Percentiles rank a stretch among this genome's conserved stretches.
phyloP scores from a whole-genome alignment of 441 rosid genomes.

The Pelargonium myrrhifolium region DNA sequence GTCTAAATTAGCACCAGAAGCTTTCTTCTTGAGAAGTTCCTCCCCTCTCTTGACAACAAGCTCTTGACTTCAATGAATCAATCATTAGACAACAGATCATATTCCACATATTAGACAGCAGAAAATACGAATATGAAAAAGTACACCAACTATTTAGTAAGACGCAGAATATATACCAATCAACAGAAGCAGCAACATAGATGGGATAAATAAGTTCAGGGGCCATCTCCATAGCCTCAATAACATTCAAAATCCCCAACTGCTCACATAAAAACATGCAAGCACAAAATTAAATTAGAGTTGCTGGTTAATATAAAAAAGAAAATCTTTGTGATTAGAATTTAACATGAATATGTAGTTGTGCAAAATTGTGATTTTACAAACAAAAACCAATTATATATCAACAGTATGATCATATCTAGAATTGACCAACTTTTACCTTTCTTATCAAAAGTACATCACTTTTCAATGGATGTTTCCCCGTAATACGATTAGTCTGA shows the following conservation, averaged over 20 bases:
- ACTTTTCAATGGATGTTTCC: constrained; percentile 60
- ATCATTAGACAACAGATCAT: constrained; percentile 27
- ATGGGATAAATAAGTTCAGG: constrained; percentile 77
- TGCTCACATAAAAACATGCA: constrained; percentile 24
- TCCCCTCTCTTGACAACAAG: constrained; percentile 82
- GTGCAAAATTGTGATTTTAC: not conserved
- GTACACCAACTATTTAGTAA: constrained; percentile 2
- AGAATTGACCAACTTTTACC: constrained; percentile 33
- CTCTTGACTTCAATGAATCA: constrained; percentile 65
- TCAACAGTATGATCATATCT: constrained; percentile 11
- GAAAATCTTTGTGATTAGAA: not conserved
- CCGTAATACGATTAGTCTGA: constrained; percentile 64
- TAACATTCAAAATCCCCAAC: constrained; percentile 86
- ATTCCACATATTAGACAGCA: constrained; percentile 19
- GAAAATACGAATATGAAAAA: constrained; percentile 12
- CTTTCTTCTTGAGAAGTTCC: constrained; percentile 77
- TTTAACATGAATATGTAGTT: not conserved
- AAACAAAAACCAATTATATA: constrained; percentile 2
- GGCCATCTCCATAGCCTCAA: constrained; percentile 65
- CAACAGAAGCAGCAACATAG: constrained; percentile 70
- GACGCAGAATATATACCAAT: constrained; percentile 40
- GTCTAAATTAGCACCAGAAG: constrained; percentile 68
- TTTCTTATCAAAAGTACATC: constrained; percentile 65
- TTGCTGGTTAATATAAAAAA: not conserved
- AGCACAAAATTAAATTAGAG: constrained; percentile 4